Conservation (phyloP, 1,284 basidiomycete species). For the Volvariella surrecta region DNA sequence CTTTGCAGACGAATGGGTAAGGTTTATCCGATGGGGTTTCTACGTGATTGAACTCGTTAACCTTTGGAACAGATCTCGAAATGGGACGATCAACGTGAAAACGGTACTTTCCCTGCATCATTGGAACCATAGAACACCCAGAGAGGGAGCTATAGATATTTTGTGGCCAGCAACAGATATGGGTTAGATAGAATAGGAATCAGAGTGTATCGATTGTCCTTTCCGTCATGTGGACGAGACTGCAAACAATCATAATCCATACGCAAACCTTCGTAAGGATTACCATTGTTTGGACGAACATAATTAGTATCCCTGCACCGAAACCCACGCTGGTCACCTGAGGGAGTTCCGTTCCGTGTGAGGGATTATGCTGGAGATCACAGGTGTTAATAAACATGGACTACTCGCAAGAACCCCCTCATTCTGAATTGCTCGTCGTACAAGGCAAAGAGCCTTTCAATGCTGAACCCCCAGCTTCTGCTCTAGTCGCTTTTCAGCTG, state of each 20-base stretch:
- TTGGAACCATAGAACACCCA: conserved; percentile 45
- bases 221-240: too few relatives aligned
- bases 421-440: conserved; percentile 37
- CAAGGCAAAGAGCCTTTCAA: conserved; percentile 45
- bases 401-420: conserved; percentile 33
- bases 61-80: conserved; percentile 58
- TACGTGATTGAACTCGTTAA: conserved; percentile 10
- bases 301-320: too few relatives aligned
- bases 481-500: conserved; percentile 41
- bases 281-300: too few relatives aligned
- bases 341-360: not conserved
- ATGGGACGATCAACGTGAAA: conserved; percentile 92
- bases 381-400: too few relatives aligned
- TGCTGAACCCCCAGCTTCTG: conserved; percentile 43
- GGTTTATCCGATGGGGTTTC: conserved; percentile 13
- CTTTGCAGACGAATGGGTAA: conserved; percentile 75
- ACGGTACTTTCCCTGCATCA: conserved; percentile 85
- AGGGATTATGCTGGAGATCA: too few relatives aligned
- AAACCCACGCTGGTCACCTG: conserved; percentile 4
- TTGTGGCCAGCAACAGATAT: too few relatives aligned
- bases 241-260: too few relatives aligned
- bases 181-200: not conserved
- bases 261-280: too few relatives aligned
- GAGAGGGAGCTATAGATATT: too few relatives aligned
- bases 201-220: too few relatives aligned